phyloP scores from a whole-genome alignment of 108 stramenopile species.

The Fistulifera pelliculosa region DNA sequence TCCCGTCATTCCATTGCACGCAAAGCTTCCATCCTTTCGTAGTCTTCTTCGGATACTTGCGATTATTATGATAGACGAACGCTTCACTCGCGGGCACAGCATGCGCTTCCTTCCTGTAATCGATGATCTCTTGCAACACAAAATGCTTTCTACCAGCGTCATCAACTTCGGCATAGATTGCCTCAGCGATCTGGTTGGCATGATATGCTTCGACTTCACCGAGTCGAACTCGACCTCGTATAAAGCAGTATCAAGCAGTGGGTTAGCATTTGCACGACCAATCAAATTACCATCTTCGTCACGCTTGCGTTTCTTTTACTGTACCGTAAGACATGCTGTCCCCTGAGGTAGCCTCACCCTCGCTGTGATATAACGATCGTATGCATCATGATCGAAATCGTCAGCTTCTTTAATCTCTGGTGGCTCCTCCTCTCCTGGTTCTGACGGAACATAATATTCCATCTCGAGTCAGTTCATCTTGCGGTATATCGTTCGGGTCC shows the following conservation, averaged over 20 bases:
- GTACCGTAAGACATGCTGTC: conserved; percentile 11
- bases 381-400: conserved; percentile 12
- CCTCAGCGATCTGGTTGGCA: conserved; percentile 36
- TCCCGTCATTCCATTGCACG: conserved; percentile 20
- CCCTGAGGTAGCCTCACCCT: conserved; percentile 21
- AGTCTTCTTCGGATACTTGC: conserved; percentile 1
- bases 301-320: conserved; percentile 20
- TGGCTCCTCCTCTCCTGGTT: neutral
- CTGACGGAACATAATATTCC: neutral
- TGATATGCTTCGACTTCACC: conserved; percentile 16
- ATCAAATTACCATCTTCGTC: conserved; percentile 21
- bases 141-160: conserved; percentile 10
- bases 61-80: neutral
- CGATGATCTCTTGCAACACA: conserved; percentile 18
- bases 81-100: conserved; percentile 5
- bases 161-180: conserved; percentile 24
- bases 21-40: conserved; percentile 29
- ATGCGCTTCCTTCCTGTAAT: conserved; percentile 14
- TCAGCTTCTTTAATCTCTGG: conserved; percentile 8
- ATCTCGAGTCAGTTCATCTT: neutral
- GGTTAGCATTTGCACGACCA: conserved; percentile 23
- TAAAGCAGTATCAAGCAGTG: conserved; percentile 25
- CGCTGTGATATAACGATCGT: conserved; percentile 10
- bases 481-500: neutral
- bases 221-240: conserved; percentile 35